Conservation (phyloP, 2,329 filamentous ascomycete genomes). For the Verticillium nubilum region DNA sequence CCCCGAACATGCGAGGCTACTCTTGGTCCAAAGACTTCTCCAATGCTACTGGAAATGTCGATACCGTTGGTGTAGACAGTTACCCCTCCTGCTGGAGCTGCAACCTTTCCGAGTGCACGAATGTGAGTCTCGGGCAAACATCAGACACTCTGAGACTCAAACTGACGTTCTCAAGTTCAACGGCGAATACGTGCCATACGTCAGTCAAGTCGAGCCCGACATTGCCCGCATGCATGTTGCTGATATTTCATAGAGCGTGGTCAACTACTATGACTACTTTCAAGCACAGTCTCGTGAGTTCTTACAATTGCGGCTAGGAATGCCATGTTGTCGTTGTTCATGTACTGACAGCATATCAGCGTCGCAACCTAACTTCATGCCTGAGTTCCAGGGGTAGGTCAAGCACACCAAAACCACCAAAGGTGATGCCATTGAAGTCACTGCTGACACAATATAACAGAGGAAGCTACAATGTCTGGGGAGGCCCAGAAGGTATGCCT, state of each 20-base stretch:
- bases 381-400: conserved; percentile 48
- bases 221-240: background rate
- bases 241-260: conserved; percentile 4
- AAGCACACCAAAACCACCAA: background rate
- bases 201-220: conserved; percentile 15
- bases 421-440: too few relatives aligned
- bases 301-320: background rate
- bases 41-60: conserved; percentile 49
- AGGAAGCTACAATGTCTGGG: conserved; percentile 57
- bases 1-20: conserved; percentile 50
- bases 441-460: background rate
- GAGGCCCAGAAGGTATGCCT: conserved; percentile 41
- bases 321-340: too few relatives aligned
- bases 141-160: too few relatives aligned
- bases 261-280: conserved; percentile 19
- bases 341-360: conserved; percentile 5
- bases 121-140: too few relatives aligned
- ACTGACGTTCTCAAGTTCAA: conserved; percentile 33
- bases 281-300: conserved; percentile 23
- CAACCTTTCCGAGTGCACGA: conserved; percentile 54
- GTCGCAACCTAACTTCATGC: conserved; percentile 47
- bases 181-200: conserved; percentile 51
- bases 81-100: conserved; percentile 59
- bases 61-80: conserved; percentile 46
- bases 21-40: conserved; percentile 58